Base-by-base conservation (phyloP, 345 rosid genomes). In the Camelina laxa region DNA sequence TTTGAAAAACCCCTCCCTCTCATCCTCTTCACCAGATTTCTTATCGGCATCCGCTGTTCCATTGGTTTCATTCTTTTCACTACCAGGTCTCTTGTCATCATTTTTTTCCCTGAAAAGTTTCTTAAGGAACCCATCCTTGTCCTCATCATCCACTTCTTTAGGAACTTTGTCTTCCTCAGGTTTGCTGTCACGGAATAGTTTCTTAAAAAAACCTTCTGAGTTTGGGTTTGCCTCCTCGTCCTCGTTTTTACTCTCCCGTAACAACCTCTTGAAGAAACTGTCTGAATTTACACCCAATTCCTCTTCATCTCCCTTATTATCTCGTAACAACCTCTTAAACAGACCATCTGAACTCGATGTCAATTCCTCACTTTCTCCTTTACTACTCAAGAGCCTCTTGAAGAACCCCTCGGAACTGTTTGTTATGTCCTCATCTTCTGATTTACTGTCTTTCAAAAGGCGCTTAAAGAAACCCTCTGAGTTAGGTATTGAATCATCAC, bases 41-140 rank as follows among this genome's bases (percentile, higher is more conserved):
- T 88, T 96, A 65, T 87, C 98, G 27, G 75, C 72, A 74, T 75
- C 68, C 55, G 56, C 63, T 80, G 82, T 84, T 39, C 84, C 89
- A 73, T 78, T 84, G 21, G 51, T 27, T 85, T 84, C 90, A 54
- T 17, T 77, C 35, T 59, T 78, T 51, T 87, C 94, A 77, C 69
- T 84, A 33, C 77, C 89, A 72, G 87, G 92, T 87, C 79, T 90
- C 87, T 83, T 90, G 62, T 92, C 99, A 63, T 90, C 98, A 71
- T 71, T 73, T 81, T 85, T 92, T 47, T 92, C 99, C 89, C 86
- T 90, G 47, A 95, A 90, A 39, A 92, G 75, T 75, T 89, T 92
- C 69, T 85, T 82, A 73, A 92, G 90, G 73, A 96, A 92, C 13
- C 99, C 99, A 70, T 92, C 99, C 70, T 84, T 92, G 63, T 92